Percentiles rank a stretch among this genome's conserved stretches.
phyloP scores from a whole-genome alignment of 495 filamentous ascomycete genomes.

The Echria macrotheca region DNA sequence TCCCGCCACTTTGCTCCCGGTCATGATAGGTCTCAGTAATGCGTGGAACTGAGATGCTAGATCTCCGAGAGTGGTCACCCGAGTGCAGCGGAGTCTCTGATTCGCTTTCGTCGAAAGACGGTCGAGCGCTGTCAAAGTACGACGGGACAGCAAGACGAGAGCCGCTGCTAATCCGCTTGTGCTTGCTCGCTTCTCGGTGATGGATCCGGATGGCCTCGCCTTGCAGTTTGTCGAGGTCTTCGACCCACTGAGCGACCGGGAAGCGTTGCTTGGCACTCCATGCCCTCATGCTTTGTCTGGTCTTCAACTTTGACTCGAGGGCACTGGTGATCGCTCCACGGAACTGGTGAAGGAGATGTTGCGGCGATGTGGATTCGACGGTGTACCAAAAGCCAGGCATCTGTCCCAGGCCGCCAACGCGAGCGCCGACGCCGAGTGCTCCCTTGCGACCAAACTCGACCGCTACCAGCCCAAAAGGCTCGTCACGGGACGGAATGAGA shows the following conservation, averaged over 20 bases:
- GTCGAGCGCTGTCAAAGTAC: conserved; percentile 7
- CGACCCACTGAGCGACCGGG: conserved; percentile 63
- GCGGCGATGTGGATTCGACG: conserved; percentile 62
- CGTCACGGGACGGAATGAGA: conserved; percentile 72
- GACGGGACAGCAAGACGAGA: conserved; percentile 19
- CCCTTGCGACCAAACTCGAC: conserved; percentile 78
- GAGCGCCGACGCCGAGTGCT: conserved; percentile 66
- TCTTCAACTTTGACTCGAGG: conserved; percentile 51
- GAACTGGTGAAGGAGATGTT: conserved; percentile 68
- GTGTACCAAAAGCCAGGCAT: conserved; percentile 80
- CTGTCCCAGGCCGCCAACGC: conserved; percentile 63
- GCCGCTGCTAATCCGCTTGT: conserved; percentile 14
- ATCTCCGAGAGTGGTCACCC: conserved; percentile 10
- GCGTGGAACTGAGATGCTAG: conserved; percentile 14
- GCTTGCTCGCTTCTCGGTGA: conserved; percentile 27
- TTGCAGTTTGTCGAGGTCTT: conserved; percentile 57
- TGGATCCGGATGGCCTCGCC: conserved; percentile 41
- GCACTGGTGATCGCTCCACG: conserved; percentile 62
- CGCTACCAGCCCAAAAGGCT: conserved; percentile 76
- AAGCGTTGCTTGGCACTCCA: conserved; percentile 71
- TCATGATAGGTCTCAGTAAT: conserved; percentile 18
- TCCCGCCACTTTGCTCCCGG: conserved; percentile 9
- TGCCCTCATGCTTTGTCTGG: conserved; percentile 65
- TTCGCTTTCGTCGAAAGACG: conserved; percentile 16
- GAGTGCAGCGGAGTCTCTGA: conserved; percentile 10